Base-by-base conservation (phyloP, 2,329 filamentous ascomycete species). In the Cladophialophora carrionii region DNA sequence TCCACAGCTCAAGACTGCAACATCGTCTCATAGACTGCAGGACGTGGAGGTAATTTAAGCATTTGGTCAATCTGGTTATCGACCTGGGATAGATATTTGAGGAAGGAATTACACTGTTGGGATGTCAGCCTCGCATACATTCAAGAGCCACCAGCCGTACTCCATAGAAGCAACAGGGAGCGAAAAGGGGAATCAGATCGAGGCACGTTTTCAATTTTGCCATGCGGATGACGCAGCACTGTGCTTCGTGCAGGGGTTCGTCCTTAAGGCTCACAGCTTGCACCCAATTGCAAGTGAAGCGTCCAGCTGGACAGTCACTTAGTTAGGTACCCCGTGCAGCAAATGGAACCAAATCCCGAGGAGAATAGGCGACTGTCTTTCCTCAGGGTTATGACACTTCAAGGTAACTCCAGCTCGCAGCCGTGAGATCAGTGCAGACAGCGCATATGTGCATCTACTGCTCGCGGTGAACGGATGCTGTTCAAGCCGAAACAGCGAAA, bases 151-250 rank as follows among this genome's bases (percentile, higher is more conserved):
- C 3, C 41, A n/a, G n/a, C n/a, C n/a, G n/a, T n/a, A n/a, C n/a
- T n/a, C n/a, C n/a, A n/a, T 29, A 29, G 6, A 29, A 12, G 22
- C 37, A 43, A 51, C 20, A 51, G 5, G 17, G 5, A 12, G 9
- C 46, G 4, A 51, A 51, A 51, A 49, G 4, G 22, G 48, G 3
- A 26, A 29, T 51, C 48, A 26, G 24, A 12, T 51, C 48, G 48
- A 17, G 48, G 24, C 48, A 51, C 48, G 48, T 51, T 51, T 54
- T 34, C 17, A 14, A 4, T 5, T 31, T 31, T 31, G 7, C 26
- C 26, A 52, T 17, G 57, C 46, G 20, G 57, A 52, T 60, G 57
- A 60, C 57, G 57, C 57, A 60, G 46, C 46, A 51, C n/a, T 51
- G 37, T 9, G 12, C 10, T 32, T 53, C 24, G 43, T 53, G 24